Conservation (phyloP, 306 rosid species). For the Cucurbita ficifolia region DNA sequence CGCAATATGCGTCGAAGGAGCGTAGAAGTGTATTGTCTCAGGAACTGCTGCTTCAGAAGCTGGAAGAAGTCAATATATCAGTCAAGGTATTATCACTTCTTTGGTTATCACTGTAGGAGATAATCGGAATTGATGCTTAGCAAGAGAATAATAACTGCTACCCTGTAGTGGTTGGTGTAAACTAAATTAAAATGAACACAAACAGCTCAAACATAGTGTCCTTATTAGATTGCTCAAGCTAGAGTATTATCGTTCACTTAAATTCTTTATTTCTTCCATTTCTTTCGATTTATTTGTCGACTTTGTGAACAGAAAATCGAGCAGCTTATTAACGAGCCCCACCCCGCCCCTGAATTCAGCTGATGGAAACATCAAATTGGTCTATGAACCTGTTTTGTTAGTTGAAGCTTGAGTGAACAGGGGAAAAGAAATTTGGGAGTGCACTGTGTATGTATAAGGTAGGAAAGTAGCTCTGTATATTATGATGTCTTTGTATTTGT, state of each 20-base stretch:
- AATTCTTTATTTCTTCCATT: not conserved
- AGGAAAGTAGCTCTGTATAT: constrained; percentile 4
- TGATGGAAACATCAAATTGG: not conserved
- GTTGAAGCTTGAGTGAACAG: not conserved
- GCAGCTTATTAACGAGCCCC: not conserved
- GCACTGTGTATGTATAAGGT: constrained; percentile 3
- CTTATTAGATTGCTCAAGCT: not conserved
- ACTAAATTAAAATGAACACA: not conserved
- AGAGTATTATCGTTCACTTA: not conserved
- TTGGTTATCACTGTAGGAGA: not conserved
- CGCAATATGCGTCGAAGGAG: constrained; percentile 29
- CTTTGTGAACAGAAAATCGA: constrained; percentile 4
- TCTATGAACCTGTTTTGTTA: not conserved
- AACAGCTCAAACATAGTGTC: not conserved
- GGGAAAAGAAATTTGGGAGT: not conserved
- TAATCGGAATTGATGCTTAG: not conserved
- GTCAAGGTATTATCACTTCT: constrained; percentile 40
- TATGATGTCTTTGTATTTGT: not conserved
- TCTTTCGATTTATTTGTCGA: not conserved
- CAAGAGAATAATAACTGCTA: not conserved
- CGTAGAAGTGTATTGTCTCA: constrained; percentile 32
- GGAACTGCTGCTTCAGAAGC: constrained; percentile 48
- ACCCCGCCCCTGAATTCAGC: not conserved
- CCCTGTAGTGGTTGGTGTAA: not conserved
- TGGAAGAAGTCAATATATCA: constrained; percentile 75